Evolutionary conservation across 495 filamentous ascomycete species (phyloP).

Genomic region (Cairneyella variabilis): DNA sequence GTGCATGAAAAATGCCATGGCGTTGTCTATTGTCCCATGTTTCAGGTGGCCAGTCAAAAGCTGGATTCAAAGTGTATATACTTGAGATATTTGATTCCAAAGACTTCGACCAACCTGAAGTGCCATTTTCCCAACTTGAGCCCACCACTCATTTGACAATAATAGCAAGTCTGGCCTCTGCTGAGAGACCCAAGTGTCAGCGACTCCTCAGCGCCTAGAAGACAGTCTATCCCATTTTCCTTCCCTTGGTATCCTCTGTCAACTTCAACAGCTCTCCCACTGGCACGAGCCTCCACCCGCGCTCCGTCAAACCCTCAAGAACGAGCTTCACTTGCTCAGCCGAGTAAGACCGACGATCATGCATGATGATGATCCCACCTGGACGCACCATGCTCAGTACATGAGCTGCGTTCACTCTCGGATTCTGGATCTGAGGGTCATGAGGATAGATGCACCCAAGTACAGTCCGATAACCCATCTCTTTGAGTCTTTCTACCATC

Average conservation of each 20-base stretch:
- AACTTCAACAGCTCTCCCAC: constrained; percentile 58
- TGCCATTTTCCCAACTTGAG: too few species aligned
- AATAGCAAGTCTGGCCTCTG: too few species aligned
- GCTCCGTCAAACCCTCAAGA: constrained; percentile 60
- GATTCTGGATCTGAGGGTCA: constrained; percentile 70
- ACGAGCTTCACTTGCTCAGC: constrained; percentile 67
- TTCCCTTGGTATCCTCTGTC: constrained; percentile 9
- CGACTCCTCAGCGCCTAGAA: too few species aligned
- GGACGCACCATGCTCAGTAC: constrained; percentile 72
- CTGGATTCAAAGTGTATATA: too few species aligned
- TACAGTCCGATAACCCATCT: constrained; percentile 61
- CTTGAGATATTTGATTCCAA: too few species aligned
- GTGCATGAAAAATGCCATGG: not conserved
- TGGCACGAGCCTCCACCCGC: constrained; percentile 66
- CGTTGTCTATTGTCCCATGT: too few species aligned
- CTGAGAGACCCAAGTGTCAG: too few species aligned
- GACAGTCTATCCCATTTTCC: not conserved
- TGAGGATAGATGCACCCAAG: constrained; percentile 83
- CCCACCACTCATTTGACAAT: too few species aligned
- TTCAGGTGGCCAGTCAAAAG: too few species aligned
- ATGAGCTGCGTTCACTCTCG: constrained; percentile 70
- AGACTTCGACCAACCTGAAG: too few species aligned
- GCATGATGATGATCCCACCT: constrained; percentile 76
- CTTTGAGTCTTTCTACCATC: constrained; percentile 53
- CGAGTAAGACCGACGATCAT: constrained; percentile 79